Evolutionary conservation across 2,329 filamentous ascomycete genomes (phyloP).

Genomic region (Pseudogymnoascus verrucosus): DNA sequence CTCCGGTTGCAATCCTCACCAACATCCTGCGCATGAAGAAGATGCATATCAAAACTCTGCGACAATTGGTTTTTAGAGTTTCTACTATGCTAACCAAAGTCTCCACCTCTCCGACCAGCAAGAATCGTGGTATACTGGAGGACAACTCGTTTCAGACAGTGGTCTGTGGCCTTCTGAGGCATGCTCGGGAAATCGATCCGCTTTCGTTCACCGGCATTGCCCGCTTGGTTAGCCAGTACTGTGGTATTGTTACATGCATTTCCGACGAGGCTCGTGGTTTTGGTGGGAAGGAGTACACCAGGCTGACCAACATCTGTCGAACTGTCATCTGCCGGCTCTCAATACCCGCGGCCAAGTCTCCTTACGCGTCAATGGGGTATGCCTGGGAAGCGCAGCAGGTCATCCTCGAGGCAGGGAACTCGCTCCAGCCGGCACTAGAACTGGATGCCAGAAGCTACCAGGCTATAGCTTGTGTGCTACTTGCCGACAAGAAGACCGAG

Average conservation of each 20-base stretch:
- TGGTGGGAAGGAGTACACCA: conserved; percentile 10
- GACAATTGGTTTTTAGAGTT: background rate
- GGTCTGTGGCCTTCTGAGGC: conserved; percentile 20
- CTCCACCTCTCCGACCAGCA: background rate
- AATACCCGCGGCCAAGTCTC: conserved; percentile 27
- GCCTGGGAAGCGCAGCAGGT: conserved; percentile 52
- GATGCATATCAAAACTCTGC: conserved; percentile 15
- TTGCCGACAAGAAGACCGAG: conserved; percentile 44
- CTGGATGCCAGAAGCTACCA: conserved; percentile 45
- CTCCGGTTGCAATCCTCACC: conserved; percentile 21
- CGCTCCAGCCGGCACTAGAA: conserved; percentile 40
- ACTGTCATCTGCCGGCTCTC: conserved; percentile 32
- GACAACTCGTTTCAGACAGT: conserved; percentile 18
- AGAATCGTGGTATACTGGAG: conserved; percentile 10
- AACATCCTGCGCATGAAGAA: conserved; percentile 21
- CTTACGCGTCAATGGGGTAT: conserved; percentile 34
- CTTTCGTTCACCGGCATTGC: background rate
- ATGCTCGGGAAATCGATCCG: conserved; percentile 17
- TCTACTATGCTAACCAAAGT: background rate
- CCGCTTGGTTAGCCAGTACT: background rate
- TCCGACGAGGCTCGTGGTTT: background rate
- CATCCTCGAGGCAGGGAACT: conserved; percentile 44
- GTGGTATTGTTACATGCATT: background rate
- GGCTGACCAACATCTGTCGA: conserved; percentile 34
- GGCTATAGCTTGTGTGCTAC: conserved; percentile 45